These are phyloP conservation scores for Dendrobium huoshanense DNA, from an alignment of 106 monocot genomes.

Conservation along the genomic window DNA sequence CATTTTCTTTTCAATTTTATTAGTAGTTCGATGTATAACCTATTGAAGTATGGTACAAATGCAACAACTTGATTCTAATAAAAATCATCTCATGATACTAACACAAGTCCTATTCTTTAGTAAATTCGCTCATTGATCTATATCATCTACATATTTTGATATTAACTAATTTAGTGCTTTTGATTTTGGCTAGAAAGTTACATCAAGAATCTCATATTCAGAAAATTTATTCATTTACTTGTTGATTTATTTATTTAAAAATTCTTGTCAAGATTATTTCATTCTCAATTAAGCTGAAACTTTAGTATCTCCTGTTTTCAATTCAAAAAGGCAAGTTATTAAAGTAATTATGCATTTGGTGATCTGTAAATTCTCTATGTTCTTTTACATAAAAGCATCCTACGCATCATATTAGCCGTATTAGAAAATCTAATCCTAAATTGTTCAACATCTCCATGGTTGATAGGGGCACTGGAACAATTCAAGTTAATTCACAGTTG, in stretches of 20 bases:
- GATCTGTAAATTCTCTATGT: not conserved
- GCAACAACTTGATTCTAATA: no score
- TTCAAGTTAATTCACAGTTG: not conserved
- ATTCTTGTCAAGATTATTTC: not conserved
- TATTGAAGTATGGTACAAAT: no score
- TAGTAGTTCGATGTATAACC: no score
- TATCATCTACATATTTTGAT: not conserved
- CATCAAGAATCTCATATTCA: not conserved
- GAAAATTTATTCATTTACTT: not conserved
- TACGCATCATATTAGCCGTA: not conserved
- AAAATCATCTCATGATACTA: no score
- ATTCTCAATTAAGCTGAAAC: not conserved
- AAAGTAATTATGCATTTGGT: not conserved
- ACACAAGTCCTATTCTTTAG: no score
- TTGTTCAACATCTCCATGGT: no score
- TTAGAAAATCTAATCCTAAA: no score
- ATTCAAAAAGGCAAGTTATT: not conserved
- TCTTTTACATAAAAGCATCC: not conserved
- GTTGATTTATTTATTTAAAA: not conserved
- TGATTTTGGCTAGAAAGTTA: not conserved
- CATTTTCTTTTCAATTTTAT: no score
- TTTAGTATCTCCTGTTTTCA: not conserved
- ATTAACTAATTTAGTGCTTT: not conserved
- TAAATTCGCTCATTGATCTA: not conserved
- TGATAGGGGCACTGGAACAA: not conserved